phyloP scores from a whole-genome alignment of 805 yeast genomes.

The Diddensiella transvaalensis region DNA sequence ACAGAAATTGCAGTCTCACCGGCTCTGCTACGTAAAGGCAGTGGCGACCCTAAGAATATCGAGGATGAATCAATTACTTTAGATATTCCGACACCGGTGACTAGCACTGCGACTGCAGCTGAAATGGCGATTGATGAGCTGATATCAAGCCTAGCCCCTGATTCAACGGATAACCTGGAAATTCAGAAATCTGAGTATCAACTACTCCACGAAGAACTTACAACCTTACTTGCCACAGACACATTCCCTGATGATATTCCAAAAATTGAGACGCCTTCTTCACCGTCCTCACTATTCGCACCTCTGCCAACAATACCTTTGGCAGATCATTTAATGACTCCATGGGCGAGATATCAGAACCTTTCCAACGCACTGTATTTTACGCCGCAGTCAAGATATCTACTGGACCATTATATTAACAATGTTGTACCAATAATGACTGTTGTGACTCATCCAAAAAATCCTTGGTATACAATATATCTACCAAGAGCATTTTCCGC shows the following conservation, averaged over 20 bases:
- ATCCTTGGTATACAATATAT: slow-evolving; percentile 87
- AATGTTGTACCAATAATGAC: slow-evolving; percentile 79
- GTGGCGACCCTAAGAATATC: slow-evolving; percentile 1
- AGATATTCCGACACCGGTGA: too few relatives aligned
- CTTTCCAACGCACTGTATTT: slow-evolving; percentile 20
- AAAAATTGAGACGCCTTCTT: not conserved
- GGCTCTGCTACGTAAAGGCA: not conserved
- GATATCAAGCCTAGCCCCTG: slow-evolving; percentile 1
- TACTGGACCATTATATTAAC: slow-evolving; percentile 66
- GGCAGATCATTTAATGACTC: slow-evolving; percentile 1
- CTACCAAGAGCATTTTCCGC: slow-evolving; percentile 81
- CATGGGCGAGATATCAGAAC: slow-evolving; percentile 9
- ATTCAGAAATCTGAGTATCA: slow-evolving; percentile 15
- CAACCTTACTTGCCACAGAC: slow-evolving; percentile 16
- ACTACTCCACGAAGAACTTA: slow-evolving; percentile 19
- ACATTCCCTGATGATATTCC: slow-evolving; percentile 2
- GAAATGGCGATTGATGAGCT: not conserved
- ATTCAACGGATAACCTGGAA: not conserved
- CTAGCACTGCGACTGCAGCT: slow-evolving; percentile 1
- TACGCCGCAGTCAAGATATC: slow-evolving; percentile 57
- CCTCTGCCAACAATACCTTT: not conserved
- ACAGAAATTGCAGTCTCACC: not conserved
- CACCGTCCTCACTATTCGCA: slow-evolving; percentile 9
- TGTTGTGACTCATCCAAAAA: slow-evolving; percentile 64
- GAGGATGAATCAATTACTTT: too few relatives aligned